Conservation (phyloP, 2,329 filamentous ascomycete species). For the Thielaviopsis ethacetica region DNA sequence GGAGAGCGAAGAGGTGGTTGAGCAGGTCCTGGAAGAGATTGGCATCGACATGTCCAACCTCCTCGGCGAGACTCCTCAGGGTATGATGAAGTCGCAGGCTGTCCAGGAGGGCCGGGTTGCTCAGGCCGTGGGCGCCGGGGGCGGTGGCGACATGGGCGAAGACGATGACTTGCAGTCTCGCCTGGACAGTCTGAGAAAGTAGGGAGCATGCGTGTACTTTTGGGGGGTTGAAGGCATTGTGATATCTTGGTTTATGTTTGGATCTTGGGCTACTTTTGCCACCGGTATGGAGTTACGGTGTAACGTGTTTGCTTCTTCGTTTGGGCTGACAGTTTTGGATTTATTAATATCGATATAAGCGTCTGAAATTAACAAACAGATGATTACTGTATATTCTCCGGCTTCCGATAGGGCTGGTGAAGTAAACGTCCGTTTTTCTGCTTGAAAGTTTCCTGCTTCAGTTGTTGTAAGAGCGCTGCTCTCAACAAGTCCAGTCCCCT, state of each 20-base stretch:
- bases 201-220: slow-evolving; percentile 11
- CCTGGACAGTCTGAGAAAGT: slow-evolving; percentile 66
- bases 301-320: background rate
- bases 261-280: no score
- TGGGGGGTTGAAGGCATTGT: background rate
- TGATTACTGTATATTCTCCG: background rate
- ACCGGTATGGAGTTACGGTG: no score
- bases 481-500: no score
- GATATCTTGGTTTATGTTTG: no score
- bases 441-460: background rate
- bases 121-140: slow-evolving; percentile 59
- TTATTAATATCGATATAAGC: background rate
- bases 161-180: slow-evolving; percentile 91
- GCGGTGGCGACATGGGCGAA: slow-evolving; percentile 20
- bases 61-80: slow-evolving; percentile 83
- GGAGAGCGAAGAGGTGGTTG: slow-evolving; percentile 91
- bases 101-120: slow-evolving; percentile 63
- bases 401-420: background rate
- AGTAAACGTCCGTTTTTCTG: background rate
- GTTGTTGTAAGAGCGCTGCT: no score
- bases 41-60: slow-evolving; percentile 63
- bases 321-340: background rate
- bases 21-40: slow-evolving; percentile 92
- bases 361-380: no score
- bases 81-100: slow-evolving; percentile 44